A percentile compares a stretch with the other conserved stretches of the same genome.
Conservation (phyloP, 495 filamentous ascomycete genomes). For the Penicillium mononematosum region DNA sequence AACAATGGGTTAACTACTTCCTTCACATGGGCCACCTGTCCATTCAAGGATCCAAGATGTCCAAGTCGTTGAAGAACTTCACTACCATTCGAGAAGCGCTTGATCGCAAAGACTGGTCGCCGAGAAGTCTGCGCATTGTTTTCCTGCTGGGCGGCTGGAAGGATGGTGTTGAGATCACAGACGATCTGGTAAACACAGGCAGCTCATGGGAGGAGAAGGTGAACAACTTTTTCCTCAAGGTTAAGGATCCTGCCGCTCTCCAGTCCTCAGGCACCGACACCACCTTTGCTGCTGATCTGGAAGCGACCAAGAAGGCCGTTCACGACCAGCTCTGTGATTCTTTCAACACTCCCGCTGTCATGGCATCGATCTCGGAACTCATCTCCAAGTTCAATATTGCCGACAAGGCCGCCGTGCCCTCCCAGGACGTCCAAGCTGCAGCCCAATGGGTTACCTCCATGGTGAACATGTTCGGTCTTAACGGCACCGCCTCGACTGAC, state of each 20-base stretch:
- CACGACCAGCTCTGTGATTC: slow-evolving; percentile 75
- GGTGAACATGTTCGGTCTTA: slow-evolving; percentile 81
- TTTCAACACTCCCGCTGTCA: slow-evolving; percentile 79
- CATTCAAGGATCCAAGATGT: slow-evolving; percentile 92
- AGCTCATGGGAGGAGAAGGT: slow-evolving; percentile 78
- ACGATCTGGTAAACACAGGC: slow-evolving; percentile 70
- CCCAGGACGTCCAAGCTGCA: slow-evolving; percentile 55
- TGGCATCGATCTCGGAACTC: slow-evolving; percentile 71
- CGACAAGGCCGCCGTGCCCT: slow-evolving; percentile 58
- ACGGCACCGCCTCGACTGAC: slow-evolving; percentile 55
- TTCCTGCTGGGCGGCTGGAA: slow-evolving; percentile 89
- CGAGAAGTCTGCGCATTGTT: slow-evolving; percentile 77
- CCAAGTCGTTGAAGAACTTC: slow-evolving; percentile 93
- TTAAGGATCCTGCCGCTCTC: slow-evolving; percentile 43
- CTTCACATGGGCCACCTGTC: slow-evolving; percentile 93
- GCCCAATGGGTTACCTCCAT: slow-evolving; percentile 82
- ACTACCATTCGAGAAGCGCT: slow-evolving; percentile 90
- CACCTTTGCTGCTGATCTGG: slow-evolving; percentile 47
- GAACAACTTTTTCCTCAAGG: slow-evolving; percentile 90
- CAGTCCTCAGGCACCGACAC: slow-evolving; percentile 37
- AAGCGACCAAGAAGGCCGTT: slow-evolving; percentile 62
- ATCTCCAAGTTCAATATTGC: slow-evolving; percentile 69
- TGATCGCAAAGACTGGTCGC: slow-evolving; percentile 69
- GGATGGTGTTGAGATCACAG: slow-evolving; percentile 86
- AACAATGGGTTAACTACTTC: slow-evolving; percentile 95